Evolutionary conservation across 257 asterid genomes (phyloP), one percentile per base, ranked within the genome.

Genomic region (Ilex aquifolium): DNA sequence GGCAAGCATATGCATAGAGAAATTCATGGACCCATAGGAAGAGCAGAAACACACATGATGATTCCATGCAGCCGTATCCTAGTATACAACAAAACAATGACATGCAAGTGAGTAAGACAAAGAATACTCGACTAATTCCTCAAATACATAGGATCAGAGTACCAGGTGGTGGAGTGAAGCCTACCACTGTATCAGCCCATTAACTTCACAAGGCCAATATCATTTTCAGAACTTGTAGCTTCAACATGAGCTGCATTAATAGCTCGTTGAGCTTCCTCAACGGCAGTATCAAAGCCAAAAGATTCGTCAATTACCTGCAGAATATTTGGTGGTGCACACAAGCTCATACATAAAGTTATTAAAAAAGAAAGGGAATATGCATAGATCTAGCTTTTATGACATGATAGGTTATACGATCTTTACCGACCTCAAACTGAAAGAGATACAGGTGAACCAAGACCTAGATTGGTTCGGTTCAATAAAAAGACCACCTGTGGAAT

Each of bases 251-350:
- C 98, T 10, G 97, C 98, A 65, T 65, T 88, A 52, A 92, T 92
- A 65, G 98, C 98, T 61, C 98, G 97, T 70, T 92, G 89, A 2
- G 98, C 98, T 78, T 91, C 98, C 81, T 91, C 98, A 15, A 88
- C 98, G 54, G 96, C 91, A 39, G 98, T 76, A 65, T 92, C 98
- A 69, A 92, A 92, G 42, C 98, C 98, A 15, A 92, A 92, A 6
- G 97, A 89, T 72, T 64, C 85, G 78, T 92, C 98, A n/a, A 92
- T 88, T 46, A 88, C 89, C 98, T 86, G 72, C 40, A 50, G 65
- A 56, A 80, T 71, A 75, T 56, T 58, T 7, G 36, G 13, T 52
- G 52, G 44, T 31, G 69, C 57, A 27, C 44, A 52, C 17, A 42
- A 1, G 10, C 15, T 46, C 13, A 11, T 8, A 10, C 13, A 3